Conservation (phyloP, 352 stramenopile genomes). For the Peronosclerospora sorghi region DNA sequence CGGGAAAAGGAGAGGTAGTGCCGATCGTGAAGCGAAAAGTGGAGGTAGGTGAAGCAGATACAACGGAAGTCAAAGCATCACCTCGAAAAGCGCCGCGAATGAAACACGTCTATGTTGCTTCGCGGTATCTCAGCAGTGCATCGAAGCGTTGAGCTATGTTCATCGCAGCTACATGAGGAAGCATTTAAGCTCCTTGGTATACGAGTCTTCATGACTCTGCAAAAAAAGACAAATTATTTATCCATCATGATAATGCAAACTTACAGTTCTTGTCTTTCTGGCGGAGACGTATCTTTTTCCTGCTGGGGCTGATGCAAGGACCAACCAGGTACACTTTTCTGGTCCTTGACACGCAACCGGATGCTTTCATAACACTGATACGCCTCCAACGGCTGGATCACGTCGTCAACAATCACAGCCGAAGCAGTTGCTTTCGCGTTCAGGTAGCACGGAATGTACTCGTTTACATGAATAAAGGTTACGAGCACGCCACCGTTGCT, state of each 20-base stretch:
- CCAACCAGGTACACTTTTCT: slow-evolving; percentile 70
- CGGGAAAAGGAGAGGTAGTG: neutral
- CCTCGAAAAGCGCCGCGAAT: slow-evolving; percentile 21
- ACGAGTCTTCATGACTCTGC: slow-evolving; percentile 19
- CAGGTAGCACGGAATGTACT: slow-evolving; percentile 69
- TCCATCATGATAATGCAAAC: slow-evolving; percentile 6
- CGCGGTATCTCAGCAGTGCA: slow-evolving; percentile 28
- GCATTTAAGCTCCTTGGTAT: slow-evolving; percentile 12
- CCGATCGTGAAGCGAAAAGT: slow-evolving; percentile 15
- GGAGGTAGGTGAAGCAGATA: slow-evolving; percentile 4
- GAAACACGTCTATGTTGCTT: slow-evolving; percentile 37
- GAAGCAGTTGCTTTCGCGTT: slow-evolving; percentile 21
- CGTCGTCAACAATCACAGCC: slow-evolving; percentile 18
- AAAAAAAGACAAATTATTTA: slow-evolving; percentile 7
- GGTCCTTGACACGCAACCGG: slow-evolving; percentile 72
- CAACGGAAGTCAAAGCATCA: slow-evolving; percentile 8
- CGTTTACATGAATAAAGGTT: slow-evolving; percentile 57
- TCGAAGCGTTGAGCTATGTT: slow-evolving; percentile 18
- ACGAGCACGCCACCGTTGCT: slow-evolving; percentile 62
- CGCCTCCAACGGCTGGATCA: slow-evolving; percentile 21
- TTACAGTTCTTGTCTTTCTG: slow-evolving; percentile 31
- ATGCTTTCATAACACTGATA: slow-evolving; percentile 71
- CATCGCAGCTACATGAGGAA: slow-evolving; percentile 1
- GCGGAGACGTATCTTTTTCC: slow-evolving; percentile 11
- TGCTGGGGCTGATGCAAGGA: slow-evolving; percentile 36